Percentiles rank a stretch among this genome's conserved stretches.
These are phyloP conservation scores for Dianthus caryophyllus DNA, from an alignment of 148 eudicot species.

Conservation along the genomic window DNA sequence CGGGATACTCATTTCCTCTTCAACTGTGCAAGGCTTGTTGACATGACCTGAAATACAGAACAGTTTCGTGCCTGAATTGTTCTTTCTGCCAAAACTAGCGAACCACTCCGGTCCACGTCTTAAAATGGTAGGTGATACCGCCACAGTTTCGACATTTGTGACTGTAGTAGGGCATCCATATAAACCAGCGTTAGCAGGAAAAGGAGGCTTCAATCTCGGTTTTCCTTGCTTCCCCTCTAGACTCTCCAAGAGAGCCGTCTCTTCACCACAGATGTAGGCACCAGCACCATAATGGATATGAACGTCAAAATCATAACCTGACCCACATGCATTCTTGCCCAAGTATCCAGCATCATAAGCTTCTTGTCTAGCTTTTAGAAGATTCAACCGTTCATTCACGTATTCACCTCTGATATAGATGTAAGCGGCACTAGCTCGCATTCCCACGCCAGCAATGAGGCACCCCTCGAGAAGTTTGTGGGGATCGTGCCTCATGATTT, in stretches of 20 bases:
- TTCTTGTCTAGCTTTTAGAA: slow-evolving; percentile 77
- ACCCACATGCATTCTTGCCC: slow-evolving; percentile 92
- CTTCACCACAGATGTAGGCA: slow-evolving; percentile 96
- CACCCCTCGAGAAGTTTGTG: slow-evolving; percentile 89
- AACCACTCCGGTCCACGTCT: slow-evolving; percentile 96
- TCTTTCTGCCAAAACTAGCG: slow-evolving; percentile 85
- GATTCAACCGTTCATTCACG: slow-evolving; percentile 72
- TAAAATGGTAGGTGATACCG: slow-evolving; percentile 82
- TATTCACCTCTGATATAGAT: slow-evolving; percentile 93
- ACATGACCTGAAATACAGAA: slow-evolving; percentile 90
- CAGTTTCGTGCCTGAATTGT: slow-evolving; percentile 82
- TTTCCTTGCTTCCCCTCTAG: slow-evolving; percentile 97
- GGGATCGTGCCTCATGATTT: slow-evolving; percentile 94
- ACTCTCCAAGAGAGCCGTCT: slow-evolving; percentile 91
- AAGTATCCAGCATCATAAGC: slow-evolving; percentile 75
- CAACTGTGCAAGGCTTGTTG: slow-evolving; percentile 95
- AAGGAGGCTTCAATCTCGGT: slow-evolving; percentile 96
- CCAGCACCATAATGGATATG: slow-evolving; percentile 95
- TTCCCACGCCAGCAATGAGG: slow-evolving; percentile 86
- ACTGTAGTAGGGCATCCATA: slow-evolving; percentile 95
- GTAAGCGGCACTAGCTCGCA: slow-evolving; percentile 90
- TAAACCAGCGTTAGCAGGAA: slow-evolving; percentile 88
- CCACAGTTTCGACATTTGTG: slow-evolving; percentile 95
- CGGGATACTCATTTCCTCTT: slow-evolving; percentile 95
- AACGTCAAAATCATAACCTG: slow-evolving; percentile 93